Evolutionary conservation across 768 basidiomycete species (phyloP).

Genomic region (Collybia nuda): DNA sequence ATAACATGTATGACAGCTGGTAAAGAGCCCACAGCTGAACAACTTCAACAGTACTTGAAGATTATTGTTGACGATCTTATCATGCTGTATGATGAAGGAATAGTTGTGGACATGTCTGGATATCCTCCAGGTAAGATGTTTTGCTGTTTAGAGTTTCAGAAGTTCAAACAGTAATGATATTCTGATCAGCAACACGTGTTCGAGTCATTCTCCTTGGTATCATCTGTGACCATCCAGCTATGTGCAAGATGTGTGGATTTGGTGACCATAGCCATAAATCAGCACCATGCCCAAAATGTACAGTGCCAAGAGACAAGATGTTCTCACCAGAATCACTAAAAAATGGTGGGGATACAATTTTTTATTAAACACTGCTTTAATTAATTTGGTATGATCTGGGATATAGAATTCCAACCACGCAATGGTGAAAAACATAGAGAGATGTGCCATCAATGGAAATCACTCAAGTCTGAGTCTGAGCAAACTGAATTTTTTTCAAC

Average conservation of each 20-base stretch:
- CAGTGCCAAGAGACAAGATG: too few species aligned
- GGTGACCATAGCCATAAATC: too few species aligned
- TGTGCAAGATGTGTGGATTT: too few species aligned
- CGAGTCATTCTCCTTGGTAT: conserved; percentile 19
- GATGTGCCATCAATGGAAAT: conserved; percentile 9
- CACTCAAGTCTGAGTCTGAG: conserved; percentile 2
- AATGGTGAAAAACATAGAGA: conserved; percentile 10
- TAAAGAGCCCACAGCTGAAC: conserved; percentile 21
- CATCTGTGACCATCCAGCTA: too few species aligned
- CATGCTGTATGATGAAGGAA: conserved; percentile 22
- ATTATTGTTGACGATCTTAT: conserved; percentile 27
- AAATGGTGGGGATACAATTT: too few species aligned
- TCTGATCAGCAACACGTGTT: conserved; percentile 6
- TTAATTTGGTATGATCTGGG: conserved; percentile 26
- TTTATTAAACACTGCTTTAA: too few species aligned
- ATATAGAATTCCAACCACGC: conserved; percentile 9
- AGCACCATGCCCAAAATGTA: too few species aligned
- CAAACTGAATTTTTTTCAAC: conserved; percentile 14
- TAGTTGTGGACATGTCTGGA: conserved; percentile 7
- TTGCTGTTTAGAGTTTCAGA: background rate
- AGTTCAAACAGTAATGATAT: too few species aligned
- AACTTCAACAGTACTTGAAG: conserved; percentile 22
- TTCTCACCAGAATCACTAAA: too few species aligned
- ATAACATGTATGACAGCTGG: conserved; percentile 21
- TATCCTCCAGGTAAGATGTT: conserved; percentile 17